phyloP scores from a whole-genome alignment of 2,329 filamentous ascomycete species.

The Scedosporium boydii region DNA sequence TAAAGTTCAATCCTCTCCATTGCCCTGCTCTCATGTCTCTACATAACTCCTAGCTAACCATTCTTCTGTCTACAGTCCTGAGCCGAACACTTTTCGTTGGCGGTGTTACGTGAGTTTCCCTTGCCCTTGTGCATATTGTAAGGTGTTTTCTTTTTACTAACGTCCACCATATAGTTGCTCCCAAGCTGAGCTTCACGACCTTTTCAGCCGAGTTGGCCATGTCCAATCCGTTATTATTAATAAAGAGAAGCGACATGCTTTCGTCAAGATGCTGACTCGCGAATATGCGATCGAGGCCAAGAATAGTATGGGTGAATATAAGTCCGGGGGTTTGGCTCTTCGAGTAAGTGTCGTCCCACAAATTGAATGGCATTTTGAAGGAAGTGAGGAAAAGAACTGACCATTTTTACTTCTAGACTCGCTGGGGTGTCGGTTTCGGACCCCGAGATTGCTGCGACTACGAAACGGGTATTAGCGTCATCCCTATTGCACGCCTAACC shows the following conservation, averaged over 20 bases:
- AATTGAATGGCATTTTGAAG: neutral
- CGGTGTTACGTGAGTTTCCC: constrained; percentile 67
- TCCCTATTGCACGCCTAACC: constrained; percentile 85
- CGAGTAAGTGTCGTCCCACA: constrained; percentile 41
- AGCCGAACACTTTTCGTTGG: constrained; percentile 95
- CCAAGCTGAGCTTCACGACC: constrained; percentile 69
- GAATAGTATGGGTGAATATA: constrained; percentile 56
- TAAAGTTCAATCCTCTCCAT: neutral
- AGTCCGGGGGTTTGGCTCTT: constrained; percentile 43
- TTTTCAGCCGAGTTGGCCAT: constrained; percentile 73
- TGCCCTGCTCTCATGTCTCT: neutral
- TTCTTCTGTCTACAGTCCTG: constrained; percentile 42
- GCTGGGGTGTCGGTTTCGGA: constrained; percentile 96
- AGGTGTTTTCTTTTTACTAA: constrained; percentile 17
- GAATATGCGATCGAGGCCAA: constrained; percentile 77
- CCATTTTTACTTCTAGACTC: constrained; percentile 46
- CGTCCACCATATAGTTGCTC: constrained; percentile 42
- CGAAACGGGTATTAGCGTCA: constrained; percentile 79
- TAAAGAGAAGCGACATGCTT: constrained; percentile 94
- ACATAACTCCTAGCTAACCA: neutral
- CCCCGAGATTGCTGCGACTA: constrained; percentile 97
- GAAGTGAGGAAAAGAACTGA: constrained; percentile 13
- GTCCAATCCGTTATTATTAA: constrained; percentile 99
- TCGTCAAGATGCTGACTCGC: constrained; percentile 96
- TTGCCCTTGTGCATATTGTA: neutral